Base-by-base conservation (phyloP, 371 early-diverging fungal species). In the Haplosporangium sp. region DNA sequence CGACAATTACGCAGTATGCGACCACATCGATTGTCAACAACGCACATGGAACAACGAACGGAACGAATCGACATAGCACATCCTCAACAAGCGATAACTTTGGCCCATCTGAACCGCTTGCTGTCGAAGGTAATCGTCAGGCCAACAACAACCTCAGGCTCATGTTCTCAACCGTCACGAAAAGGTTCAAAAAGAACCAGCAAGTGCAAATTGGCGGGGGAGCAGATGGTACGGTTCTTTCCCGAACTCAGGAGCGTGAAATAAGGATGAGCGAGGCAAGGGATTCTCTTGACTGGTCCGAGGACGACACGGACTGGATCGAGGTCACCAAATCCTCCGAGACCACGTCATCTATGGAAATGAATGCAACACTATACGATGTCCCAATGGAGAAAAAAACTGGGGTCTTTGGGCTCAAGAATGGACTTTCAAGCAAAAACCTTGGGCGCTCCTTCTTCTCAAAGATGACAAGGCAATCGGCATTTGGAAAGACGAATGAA, bases 91-190 rank as follows among this genome's bases (percentile, higher is more conserved):
- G 40, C 41, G 67, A 62, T 18, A 54, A 42, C 3, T 43, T 63
- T 20, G 43, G 43, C 4, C 67, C 71, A 7, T 59, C 76, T 8
- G 76, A 76, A 37, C 61, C 73, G 3, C 23, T 79, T 6, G 50
- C 51, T 4, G 47, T 53, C 16, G 79, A 79, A 21, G 69, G 73
- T 7, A 55, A 54, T 21, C 79, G 79, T 12, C 72, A 79, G 20
- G 79, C 73, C 37, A 72, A 71, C 66, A 79, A 67, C 62, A 79
- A 79, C 23, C 56, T 79, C n/a, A 55, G 73, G 8, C 81, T 88
- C 43, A 81, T 88, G 82, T 72, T 88, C 5, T 83, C 87, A 13
- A 84, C 87, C 14, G 81, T 87, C 13, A 85, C 87, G 1, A 83
- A 85, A 61, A 85, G 82, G 56, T 70, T 88, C 37, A 75, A 84